Evolutionary conservation across 2,329 filamentous ascomycete genomes (phyloP), one percentile per base, ranked within the genome.

Genomic region (Neofusicoccum kwambonambiense): DNA sequence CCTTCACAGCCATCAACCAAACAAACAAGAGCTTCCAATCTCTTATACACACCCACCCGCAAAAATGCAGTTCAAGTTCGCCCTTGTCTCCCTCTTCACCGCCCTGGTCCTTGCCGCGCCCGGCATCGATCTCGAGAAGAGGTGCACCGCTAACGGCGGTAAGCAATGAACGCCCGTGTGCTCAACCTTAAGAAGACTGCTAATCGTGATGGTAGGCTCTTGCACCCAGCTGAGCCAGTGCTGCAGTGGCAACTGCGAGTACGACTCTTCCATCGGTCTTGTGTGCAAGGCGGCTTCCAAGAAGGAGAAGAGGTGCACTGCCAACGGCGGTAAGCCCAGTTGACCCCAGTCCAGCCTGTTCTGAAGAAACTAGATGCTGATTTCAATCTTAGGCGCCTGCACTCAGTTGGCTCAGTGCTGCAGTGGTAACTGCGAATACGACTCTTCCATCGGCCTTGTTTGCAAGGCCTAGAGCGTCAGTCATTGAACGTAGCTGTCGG

Each of bases 381-480:
- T 27, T 3, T 13, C 2, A 17, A 6, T 3, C 1, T 0, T 3
- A 57, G 52, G 52, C 8, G 52, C 60, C 17, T 62, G 47, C 47
- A 62, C 47, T 31, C 60, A 62, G 47, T 22, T 62, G 37, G 12
- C 15, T 13, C 47, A 62, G 37, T 62, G 60, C 37, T 62, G 60
- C 47, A 62, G 60, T 17, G 60, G 60, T 13, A 62, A 62, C 60
- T 62, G 60, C 60, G 60, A 62, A 27, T 62, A 62, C 27, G 60
- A 62, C 60, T 62, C 60, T 8, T 62, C 47, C 35, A 52, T 62
- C 2, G 60, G 60, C 19, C 60, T 62, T 3, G 60, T 62, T 6
- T 62, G 60, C 37, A 62, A 37, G 60, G n/a, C 60, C 12, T 37
- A 37, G 35, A 37, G 12, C 7, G 35, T 37, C 35, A 37, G 15